Evolutionary conservation across 140 eudicot genomes (phyloP), one percentile per base, ranked within the genome.

Genomic region (Stevia rebaudiana): DNA sequence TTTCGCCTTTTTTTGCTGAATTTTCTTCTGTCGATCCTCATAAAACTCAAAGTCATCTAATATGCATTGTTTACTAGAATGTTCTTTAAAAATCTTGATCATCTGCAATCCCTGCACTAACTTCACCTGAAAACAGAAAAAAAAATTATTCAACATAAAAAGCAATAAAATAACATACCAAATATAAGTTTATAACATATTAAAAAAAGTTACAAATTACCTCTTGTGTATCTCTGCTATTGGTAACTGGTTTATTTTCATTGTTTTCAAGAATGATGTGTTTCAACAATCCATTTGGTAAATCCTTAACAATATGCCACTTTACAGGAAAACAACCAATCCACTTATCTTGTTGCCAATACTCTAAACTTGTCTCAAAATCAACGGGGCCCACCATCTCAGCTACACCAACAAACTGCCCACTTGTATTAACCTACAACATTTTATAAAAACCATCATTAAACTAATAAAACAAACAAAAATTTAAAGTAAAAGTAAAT

Each of bases 341-440:
- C 97, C 97, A 90, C 69, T 90, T 90, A 79, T 90, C 97, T 50
- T 90, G 97, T 63, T 90, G 97, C 97, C 97, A 90, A 42, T 82
- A 90, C 73, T 90, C 95, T 13, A 90, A 79, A 41, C 77, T 90
- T 81, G 82, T 90, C 74, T 87, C 30, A 9, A 90, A 90, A 59
- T 90, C 94, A 51, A 90, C 97, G 0, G 86, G 80, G 0, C 95
- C 95, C 11, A 66, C 71, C 97, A 90, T 90, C 77, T 90, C 97
- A 4, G 97, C 95, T 40, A 87, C 65, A 30, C 97, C 95, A 24
- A 87, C 95, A 77, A 90, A 90, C 19, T 90, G 97, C 3, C 97
- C 97, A 44, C 97, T 90, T 25, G 94, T 78, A 66, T 90, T 90
- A 15, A 90, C 97, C 97, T 87, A 60, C 10, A 57, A 55, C 6